Evolutionary conservation across 495 filamentous ascomycete species (phyloP).

Genomic region (Podospora comata): DNA sequence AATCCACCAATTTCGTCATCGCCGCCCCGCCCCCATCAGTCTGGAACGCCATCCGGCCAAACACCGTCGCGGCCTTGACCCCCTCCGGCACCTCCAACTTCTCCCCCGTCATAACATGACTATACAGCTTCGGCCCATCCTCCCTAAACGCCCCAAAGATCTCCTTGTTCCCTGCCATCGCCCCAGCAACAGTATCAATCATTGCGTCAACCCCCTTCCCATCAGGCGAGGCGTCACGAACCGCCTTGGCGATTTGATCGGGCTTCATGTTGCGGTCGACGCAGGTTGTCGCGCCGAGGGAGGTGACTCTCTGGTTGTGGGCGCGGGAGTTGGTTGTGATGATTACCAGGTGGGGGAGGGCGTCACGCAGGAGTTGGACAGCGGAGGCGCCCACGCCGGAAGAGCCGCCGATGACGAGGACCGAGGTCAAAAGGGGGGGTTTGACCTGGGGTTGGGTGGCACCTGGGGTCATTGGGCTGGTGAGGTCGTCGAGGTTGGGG

Average conservation of each 20-base stretch:
- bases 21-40: slow-evolving; percentile 8
- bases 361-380: slow-evolving; percentile 42
- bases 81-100: slow-evolving; percentile 28
- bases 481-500: slow-evolving; percentile 14
- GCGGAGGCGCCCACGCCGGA: slow-evolving; percentile 41
- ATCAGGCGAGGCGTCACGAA: slow-evolving; percentile 32
- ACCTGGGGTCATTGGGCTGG: neutral
- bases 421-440: slow-evolving; percentile 20
- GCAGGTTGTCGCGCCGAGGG: slow-evolving; percentile 34
- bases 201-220: slow-evolving; percentile 42
- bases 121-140: slow-evolving; percentile 37
- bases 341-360: slow-evolving; percentile 35
- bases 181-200: slow-evolving; percentile 34
- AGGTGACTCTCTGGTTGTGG: slow-evolving; percentile 30
- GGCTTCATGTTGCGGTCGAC: slow-evolving; percentile 32
- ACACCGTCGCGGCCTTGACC: slow-evolving; percentile 24
- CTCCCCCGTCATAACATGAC: slow-evolving; percentile 34
- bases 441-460: neutral
- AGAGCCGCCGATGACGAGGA: slow-evolving; percentile 45
- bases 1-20: slow-evolving; percentile 25
- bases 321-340: slow-evolving; percentile 39
- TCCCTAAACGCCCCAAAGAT: slow-evolving; percentile 23
- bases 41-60: slow-evolving; percentile 27
- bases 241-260: slow-evolving; percentile 20
- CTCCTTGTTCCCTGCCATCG: slow-evolving; percentile 13